Conservation (phyloP, 2,329 filamentous ascomycete species). For the Fusarium marasasianum region DNA sequence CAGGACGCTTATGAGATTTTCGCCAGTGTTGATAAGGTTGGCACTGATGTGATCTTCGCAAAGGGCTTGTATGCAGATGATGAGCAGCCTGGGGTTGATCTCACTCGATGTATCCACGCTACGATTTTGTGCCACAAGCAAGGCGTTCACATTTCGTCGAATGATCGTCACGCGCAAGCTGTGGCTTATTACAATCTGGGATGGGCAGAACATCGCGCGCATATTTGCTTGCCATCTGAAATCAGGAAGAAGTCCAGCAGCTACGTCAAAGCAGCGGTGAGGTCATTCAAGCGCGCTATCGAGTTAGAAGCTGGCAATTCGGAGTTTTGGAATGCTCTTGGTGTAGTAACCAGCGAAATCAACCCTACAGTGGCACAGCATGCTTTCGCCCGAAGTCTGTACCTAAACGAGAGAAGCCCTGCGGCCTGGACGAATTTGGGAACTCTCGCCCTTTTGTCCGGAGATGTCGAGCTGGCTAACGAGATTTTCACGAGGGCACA, state of each 20-base stretch:
- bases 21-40: slow-evolving; percentile 73
- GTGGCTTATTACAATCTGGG: slow-evolving; percentile 98
- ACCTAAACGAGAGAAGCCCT: slow-evolving; percentile 87
- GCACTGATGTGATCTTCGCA: slow-evolving; percentile 56
- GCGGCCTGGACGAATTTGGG: slow-evolving; percentile 92
- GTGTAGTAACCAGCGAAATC: slow-evolving; percentile 86
- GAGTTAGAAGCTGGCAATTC: slow-evolving; percentile 93
- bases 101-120: slow-evolving; percentile 72
- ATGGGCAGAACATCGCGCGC: slow-evolving; percentile 89
- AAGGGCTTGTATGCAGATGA: slow-evolving; percentile 57
- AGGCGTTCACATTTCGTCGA: slow-evolving; percentile 76
- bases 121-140: slow-evolving; percentile 88
- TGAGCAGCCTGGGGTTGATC: slow-evolving; percentile 58
- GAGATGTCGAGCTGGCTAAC: slow-evolving; percentile 86
- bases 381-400: slow-evolving; percentile 89
- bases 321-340: slow-evolving; percentile 97
- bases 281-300: slow-evolving; percentile 94
- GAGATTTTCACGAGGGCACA: slow-evolving; percentile 90
- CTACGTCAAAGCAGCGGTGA: slow-evolving; percentile 83
- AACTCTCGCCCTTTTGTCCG: slow-evolving; percentile 83
- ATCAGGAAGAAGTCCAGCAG: slow-evolving; percentile 67
- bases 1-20: slow-evolving; percentile 69
- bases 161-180: slow-evolving; percentile 86
- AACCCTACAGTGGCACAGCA: slow-evolving; percentile 92
- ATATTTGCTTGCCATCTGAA: slow-evolving; percentile 67